Conservation (phyloP, 2,329 filamentous ascomycete genomes). For the Exophiala alcalophila region DNA sequence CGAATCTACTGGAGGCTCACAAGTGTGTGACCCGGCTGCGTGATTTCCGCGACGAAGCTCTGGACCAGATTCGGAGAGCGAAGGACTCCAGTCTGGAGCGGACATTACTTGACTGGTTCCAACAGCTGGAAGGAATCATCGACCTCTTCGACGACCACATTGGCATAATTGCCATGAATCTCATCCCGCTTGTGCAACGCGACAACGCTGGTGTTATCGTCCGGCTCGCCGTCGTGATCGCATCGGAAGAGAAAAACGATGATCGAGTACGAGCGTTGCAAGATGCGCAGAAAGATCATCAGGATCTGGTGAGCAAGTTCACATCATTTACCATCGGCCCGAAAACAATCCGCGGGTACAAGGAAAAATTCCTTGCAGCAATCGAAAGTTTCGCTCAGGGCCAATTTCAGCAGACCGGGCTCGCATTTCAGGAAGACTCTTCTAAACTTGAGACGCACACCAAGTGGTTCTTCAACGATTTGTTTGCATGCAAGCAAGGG, state of each 20-base stretch:
- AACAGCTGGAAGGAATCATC: conserved; percentile 78
- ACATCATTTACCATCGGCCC: conserved; percentile 93
- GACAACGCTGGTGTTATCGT: conserved; percentile 90
- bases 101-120: conserved; percentile 87
- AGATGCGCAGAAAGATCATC: conserved; percentile 92
- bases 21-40: conserved; percentile 87
- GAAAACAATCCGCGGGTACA: conserved; percentile 90
- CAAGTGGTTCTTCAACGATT: conserved; percentile 97
- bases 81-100: conserved; percentile 70
- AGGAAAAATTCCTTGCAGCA: conserved; percentile 85
- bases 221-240: conserved; percentile 83
- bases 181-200: conserved; percentile 80
- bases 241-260: conserved; percentile 95
- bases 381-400: conserved; percentile 70
- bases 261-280: conserved; percentile 85
- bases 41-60: conserved; percentile 92
- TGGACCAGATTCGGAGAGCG: conserved; percentile 86
- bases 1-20: conserved; percentile 83
- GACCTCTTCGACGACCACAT: conserved; percentile 96
- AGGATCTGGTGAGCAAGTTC: conserved; percentile 88
- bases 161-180: conserved; percentile 79
- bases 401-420: conserved; percentile 69
- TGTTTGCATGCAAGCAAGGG: conserved; percentile 89
- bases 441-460: conserved; percentile 79
- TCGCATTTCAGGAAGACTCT: conserved; percentile 79